Evolutionary conservation across 768 basidiomycete species (phyloP).

Genomic region (Dioszegia crocea): DNA sequence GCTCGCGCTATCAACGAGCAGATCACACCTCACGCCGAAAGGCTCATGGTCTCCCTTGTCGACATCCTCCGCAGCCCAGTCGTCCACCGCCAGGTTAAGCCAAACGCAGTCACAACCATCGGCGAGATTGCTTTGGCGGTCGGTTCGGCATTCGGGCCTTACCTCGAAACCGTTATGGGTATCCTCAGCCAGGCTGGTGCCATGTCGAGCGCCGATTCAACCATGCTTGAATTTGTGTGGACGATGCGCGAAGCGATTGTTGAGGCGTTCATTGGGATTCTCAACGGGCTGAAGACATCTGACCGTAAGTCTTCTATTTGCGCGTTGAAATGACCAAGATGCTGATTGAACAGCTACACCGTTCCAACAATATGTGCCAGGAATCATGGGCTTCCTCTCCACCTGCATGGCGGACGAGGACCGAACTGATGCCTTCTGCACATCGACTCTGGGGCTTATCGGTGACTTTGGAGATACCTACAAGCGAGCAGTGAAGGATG

Average conservation of each 20-base stretch:
- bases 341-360: conserved; percentile 47
- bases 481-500: conserved; percentile 71
- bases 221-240: conserved; percentile 86
- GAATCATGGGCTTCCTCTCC: conserved; percentile 71
- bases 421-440: conserved; percentile 69
- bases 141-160: conserved; percentile 78
- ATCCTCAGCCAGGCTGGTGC: conserved; percentile 87
- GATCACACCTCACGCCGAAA: conserved; percentile 72
- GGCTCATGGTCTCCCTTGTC: conserved; percentile 87
- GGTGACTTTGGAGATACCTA: conserved; percentile 90
- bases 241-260: conserved; percentile 89
- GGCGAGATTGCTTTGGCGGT: conserved; percentile 95
- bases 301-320: conserved; percentile 57
- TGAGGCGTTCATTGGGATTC: conserved; percentile 93
- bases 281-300: conserved; percentile 81
- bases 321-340: not conserved
- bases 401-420: conserved; percentile 78
- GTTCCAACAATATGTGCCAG: conserved; percentile 65
- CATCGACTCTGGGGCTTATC: conserved; percentile 74
- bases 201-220: conserved; percentile 58
- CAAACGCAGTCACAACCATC: conserved; percentile 89
- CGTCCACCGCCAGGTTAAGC: conserved; percentile 90
- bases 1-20: conserved; percentile 88
- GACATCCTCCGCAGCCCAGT: conserved; percentile 87
- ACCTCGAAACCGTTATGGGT: conserved; percentile 80